Percentiles rank a stretch among this genome's conserved stretches.
Evolutionary conservation across 768 basidiomycete genomes (phyloP).

Genomic region (Kwoniella sp.): DNA sequence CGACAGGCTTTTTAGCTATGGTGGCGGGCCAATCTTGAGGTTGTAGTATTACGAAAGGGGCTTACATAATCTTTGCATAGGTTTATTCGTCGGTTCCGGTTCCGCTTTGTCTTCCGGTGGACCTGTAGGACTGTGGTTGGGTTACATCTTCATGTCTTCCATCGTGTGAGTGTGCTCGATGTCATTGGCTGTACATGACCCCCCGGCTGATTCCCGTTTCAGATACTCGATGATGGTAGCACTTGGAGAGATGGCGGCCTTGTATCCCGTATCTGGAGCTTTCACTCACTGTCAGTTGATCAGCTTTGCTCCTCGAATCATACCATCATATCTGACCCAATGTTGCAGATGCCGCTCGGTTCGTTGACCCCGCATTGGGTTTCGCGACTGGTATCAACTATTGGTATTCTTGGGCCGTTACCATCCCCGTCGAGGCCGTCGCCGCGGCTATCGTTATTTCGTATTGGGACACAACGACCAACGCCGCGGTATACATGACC

Average conservation of each 20-base stretch:
- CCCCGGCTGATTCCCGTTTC: background rate
- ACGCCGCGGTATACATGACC: constrained; percentile 56
- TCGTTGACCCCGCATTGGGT: constrained; percentile 57
- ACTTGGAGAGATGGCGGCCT: constrained; percentile 50
- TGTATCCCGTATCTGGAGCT: constrained; percentile 53
- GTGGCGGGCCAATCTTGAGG: background rate
- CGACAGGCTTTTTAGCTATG: background rate
- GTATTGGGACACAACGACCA: constrained; percentile 50
- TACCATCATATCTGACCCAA: background rate
- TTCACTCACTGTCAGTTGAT: constrained; percentile 19
- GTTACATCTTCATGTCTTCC: constrained; percentile 50
- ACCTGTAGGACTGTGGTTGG: constrained; percentile 53
- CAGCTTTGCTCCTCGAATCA: background rate
- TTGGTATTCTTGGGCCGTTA: constrained; percentile 55
- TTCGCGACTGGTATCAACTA: constrained; percentile 52
- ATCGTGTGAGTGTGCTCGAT: constrained; percentile 39
- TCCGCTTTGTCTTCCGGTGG: constrained; percentile 44
- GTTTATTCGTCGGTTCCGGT: constrained; percentile 54
- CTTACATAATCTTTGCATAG: constrained; percentile 2
- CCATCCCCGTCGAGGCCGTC: constrained; percentile 49
- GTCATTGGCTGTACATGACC: background rate
- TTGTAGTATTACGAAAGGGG: background rate
- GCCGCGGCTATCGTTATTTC: constrained; percentile 50
- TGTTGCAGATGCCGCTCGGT: constrained; percentile 57
- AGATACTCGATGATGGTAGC: constrained; percentile 55